A percentile compares a stretch with the other conserved stretches of the same genome.
Conservation (phyloP, 495 filamentous ascomycete species). For the Penicillium parvum region DNA sequence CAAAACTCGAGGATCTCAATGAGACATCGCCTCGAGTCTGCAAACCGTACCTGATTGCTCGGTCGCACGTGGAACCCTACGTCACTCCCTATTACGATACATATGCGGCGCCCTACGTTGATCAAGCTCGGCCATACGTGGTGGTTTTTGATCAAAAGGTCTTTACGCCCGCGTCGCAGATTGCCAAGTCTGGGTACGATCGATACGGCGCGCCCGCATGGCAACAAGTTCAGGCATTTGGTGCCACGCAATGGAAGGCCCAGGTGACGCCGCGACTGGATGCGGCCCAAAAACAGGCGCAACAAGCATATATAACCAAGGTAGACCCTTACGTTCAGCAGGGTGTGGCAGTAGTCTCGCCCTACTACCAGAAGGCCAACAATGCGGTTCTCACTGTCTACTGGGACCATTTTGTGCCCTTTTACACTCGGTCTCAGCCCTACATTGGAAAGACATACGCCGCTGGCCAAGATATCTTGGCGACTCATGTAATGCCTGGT, state of each 20-base stretch:
- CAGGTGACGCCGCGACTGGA: conserved; percentile 69
- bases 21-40: conserved; percentile 74
- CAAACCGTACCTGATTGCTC: conserved; percentile 71
- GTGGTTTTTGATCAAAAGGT: conserved; percentile 59
- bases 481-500: conserved; percentile 69
- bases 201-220: conserved; percentile 77
- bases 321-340: conserved; percentile 72
- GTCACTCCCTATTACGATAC: conserved; percentile 80
- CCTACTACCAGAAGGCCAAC: conserved; percentile 66
- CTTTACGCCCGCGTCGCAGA: conserved; percentile 58
- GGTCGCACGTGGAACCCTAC: conserved; percentile 66
- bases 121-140: conserved; percentile 72
- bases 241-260: conserved; percentile 70
- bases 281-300: conserved; percentile 53
- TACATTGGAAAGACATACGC: conserved; percentile 68
- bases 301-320: conserved; percentile 60
- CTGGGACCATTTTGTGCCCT: conserved; percentile 66
- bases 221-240: conserved; percentile 57
- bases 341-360: conserved; percentile 50
- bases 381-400: conserved; percentile 61
- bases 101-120: conserved; percentile 79
- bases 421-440: conserved; percentile 66
- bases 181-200: conserved; percentile 59
- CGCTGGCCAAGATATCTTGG: conserved; percentile 59
- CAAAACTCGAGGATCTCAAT: conserved; percentile 58